These are phyloP conservation scores for Ogataea siamensis DNA, from an alignment of 805 yeast genomes.

Conservation along the genomic window DNA sequence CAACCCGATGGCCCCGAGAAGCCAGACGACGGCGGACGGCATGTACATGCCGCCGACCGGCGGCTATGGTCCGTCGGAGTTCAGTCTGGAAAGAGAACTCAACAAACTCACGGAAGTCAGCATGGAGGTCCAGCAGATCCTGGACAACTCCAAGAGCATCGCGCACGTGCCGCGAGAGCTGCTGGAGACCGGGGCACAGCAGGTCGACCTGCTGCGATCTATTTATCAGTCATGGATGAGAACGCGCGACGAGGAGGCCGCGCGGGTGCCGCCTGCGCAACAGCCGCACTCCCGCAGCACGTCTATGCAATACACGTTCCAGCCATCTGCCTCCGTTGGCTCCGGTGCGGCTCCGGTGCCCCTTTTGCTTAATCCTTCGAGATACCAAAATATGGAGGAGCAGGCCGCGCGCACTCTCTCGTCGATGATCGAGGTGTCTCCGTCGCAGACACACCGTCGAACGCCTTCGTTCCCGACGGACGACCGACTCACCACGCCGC, in stretches of 20 bases:
- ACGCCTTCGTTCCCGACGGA: slow-evolving; percentile 6
- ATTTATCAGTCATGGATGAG: slow-evolving; percentile 21
- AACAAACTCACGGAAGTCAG: slow-evolving; percentile 18
- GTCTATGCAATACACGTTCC: slow-evolving; percentile 9
- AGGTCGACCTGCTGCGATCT: slow-evolving; percentile 14
- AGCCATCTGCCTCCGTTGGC: slow-evolving; percentile 2
- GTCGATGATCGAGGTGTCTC: slow-evolving; percentile 22
- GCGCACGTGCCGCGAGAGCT: slow-evolving; percentile 20
- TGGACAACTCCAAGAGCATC: slow-evolving; percentile 14
- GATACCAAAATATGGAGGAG: slow-evolving; percentile 25
- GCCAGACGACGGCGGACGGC: slow-evolving; percentile 3
- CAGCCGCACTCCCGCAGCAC: slow-evolving; percentile 5
- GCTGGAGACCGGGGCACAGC: slow-evolving; percentile 20
- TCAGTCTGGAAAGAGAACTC: slow-evolving; percentile 16
- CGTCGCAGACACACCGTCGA: slow-evolving; percentile 5
- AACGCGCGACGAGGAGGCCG: slow-evolving; percentile 16
- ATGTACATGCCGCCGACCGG: slow-evolving; percentile 5
- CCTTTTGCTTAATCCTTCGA: slow-evolving; percentile 3
- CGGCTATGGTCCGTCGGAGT: slow-evolving; percentile 5
- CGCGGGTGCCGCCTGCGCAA: slow-evolving; percentile 5
- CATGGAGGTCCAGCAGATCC: slow-evolving; percentile 18
- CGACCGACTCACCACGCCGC: slow-evolving; percentile 25
- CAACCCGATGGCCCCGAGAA: slow-evolving; percentile 10
- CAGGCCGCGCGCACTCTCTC: slow-evolving; percentile 31
- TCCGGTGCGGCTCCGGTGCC: slow-evolving; percentile 7